These are phyloP conservation scores for Tricharina praecox DNA, from an alignment of 495 filamentous ascomycete species.

Conservation along the genomic window DNA sequence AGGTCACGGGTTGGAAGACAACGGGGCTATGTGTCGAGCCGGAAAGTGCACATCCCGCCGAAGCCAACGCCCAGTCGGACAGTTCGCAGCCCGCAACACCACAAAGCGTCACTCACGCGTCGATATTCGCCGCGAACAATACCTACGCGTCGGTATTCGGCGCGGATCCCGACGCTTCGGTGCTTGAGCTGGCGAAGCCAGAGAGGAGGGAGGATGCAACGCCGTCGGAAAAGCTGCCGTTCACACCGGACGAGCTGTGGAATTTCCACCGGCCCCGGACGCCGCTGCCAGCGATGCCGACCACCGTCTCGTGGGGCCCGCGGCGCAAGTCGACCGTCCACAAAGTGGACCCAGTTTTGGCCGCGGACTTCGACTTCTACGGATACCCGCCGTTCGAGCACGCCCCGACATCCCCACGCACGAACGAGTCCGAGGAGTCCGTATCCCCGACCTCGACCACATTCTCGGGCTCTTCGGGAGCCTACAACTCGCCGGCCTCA, in stretches of 20 bases:
- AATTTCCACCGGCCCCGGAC: not conserved
- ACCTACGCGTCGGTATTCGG: not conserved
- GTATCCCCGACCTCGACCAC: not conserved
- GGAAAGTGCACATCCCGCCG: no score
- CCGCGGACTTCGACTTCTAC: not conserved
- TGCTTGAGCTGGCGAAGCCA: not conserved
- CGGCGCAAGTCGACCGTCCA: not conserved
- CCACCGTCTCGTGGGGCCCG: not conserved
- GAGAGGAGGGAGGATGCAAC: not conserved
- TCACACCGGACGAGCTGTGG: slow-evolving; percentile 5
- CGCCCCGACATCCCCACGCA: not conserved
- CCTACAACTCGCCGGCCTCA: not conserved
- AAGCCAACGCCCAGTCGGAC: no score
- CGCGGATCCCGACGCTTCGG: not conserved
- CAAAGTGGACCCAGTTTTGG: not conserved
- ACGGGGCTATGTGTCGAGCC: no score
- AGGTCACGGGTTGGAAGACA: no score
- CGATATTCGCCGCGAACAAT: not conserved
- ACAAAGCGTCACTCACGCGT: not conserved
- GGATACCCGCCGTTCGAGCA: not conserved
- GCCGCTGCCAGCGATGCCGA: no score
- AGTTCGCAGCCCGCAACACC: not conserved
- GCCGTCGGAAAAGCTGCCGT: not conserved
- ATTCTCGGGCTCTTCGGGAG: not conserved
- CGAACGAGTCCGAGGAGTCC: not conserved